Base-by-base conservation (phyloP, 1,284 basidiomycete species). In the Trametes versicolor region DNA sequence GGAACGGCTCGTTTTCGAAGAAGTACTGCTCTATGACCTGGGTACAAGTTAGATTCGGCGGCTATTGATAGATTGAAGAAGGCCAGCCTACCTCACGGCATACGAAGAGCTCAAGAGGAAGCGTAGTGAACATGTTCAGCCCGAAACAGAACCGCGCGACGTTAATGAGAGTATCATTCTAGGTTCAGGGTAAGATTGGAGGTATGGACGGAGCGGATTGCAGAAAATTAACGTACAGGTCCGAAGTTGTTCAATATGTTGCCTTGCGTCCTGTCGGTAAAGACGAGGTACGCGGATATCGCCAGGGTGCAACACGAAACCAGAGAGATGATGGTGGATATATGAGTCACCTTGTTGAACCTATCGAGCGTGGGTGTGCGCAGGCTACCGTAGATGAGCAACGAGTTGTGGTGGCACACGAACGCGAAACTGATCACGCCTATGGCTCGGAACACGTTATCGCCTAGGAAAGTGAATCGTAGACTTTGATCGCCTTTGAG, bases 71-170 rank as follows among this genome's bases (percentile, higher is more conserved):
- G 29, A 17, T 8, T n/a, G 13, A 9, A n/a, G 9, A 29, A 3
- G 21, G 21, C 2, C 72, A 51, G 70, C 71, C 64, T 64, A 92
- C 95, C 83, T 98, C 96, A 80, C 96, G 86, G 74, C 96, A 98
- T 17, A 98, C 96, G 75, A 98, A 98, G 23, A 96, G 83, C 74
- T 98, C 96, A 54, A 98, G 82, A 0, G 96, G 96, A 21, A 97
- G 86, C 0, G 97, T 99, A 1, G 97, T 98, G 73, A 98, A 97
- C 97, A 99, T 99, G 79, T 99, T 99, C 66, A 97, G 79, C 5
- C 97, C 97, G 74, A 99, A 99, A 73, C 94, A 96, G 72, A 98
- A 95, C 25, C 97, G 87, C 7, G 97, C 97, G 60, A 99, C 85
- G 76, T 99, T 97, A 79, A 97, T 96, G 62, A 97, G 73, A 29